A percentile compares a stretch with the other conserved stretches of the same genome.
phyloP scores from a whole-genome alignment of 23 red algal species.

The Gracilariopsis chorda region DNA sequence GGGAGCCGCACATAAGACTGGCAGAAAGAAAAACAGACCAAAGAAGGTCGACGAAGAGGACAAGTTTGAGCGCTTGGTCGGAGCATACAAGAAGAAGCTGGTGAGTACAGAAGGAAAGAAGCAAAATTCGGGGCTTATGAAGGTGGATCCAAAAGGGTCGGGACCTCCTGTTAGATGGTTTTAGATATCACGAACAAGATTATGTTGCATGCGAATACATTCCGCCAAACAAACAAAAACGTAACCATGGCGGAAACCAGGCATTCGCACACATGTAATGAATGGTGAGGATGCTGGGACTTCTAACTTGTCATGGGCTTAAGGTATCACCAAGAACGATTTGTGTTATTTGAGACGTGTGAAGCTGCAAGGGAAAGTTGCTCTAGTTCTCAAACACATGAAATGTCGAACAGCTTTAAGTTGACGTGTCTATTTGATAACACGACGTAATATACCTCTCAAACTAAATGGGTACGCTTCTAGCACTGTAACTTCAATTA shows the following conservation, averaged over 20 bases:
- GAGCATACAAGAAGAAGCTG: not conserved
- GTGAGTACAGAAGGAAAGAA: not conserved
- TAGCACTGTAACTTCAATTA: constrained; percentile 52
- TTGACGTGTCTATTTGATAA: not conserved
- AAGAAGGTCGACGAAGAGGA: not conserved
- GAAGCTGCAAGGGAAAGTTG: too few relatives aligned
- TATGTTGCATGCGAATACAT: not conserved
- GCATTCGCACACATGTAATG: too few relatives aligned
- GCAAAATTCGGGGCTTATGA: not conserved
- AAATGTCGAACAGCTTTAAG: too few relatives aligned
- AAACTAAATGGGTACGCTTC: constrained; percentile 73
- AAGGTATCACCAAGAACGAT: too few relatives aligned
- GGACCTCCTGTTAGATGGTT: not conserved
- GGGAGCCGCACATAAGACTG: too few relatives aligned
- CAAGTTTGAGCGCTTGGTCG: not conserved
- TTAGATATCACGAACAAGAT: not conserved
- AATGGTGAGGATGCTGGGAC: too few relatives aligned
- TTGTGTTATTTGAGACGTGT: too few relatives aligned
- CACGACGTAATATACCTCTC: not conserved
- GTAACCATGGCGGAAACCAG: too few relatives aligned
- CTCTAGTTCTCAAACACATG: not conserved
- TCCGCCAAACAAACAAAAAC: too few relatives aligned
- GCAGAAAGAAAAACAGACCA: not conserved
- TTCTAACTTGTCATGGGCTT: too few relatives aligned
- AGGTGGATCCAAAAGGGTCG: not conserved